phyloP scores from a whole-genome alignment of 192 early-diverging fungal species.

The Podila epicladia region DNA sequence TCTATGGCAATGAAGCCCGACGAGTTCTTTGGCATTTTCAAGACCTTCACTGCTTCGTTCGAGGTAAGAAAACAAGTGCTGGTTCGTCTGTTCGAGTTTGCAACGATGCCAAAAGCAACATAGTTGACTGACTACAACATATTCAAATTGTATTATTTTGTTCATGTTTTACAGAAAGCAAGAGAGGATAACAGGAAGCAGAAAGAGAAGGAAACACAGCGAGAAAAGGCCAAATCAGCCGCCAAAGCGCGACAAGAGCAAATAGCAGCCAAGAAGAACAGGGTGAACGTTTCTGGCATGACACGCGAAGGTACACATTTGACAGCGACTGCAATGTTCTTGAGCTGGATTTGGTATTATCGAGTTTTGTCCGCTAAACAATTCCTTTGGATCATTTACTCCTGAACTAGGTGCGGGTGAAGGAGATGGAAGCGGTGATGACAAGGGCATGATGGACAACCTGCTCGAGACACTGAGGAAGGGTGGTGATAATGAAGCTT shows the following conservation, averaged over 20 bases:
- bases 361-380: not conserved
- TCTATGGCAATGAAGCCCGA: constrained; percentile 76
- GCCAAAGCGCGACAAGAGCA: constrained; percentile 46
- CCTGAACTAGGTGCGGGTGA: constrained; percentile 21
- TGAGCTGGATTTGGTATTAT: not conserved
- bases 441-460: constrained; percentile 84
- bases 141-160: not conserved
- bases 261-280: constrained; percentile 37
- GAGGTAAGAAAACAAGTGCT: constrained; percentile 48
- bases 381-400: constrained; percentile 5
- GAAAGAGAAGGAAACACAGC: constrained; percentile 51
- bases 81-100: not conserved
- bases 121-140: not conserved
- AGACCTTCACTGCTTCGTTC: constrained; percentile 80
- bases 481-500: constrained; percentile 63
- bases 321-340: not conserved
- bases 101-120: too few species aligned
- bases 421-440: constrained; percentile 54
- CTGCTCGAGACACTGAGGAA: constrained; percentile 77
- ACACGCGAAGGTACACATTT: constrained; percentile 21
- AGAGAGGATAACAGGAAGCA: constrained; percentile 62
- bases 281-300: constrained; percentile 18
- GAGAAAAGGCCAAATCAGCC: constrained; percentile 43
- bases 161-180: constrained; percentile 51
- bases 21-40: constrained; percentile 89